Conservation (phyloP, 1,284 basidiomycete genomes). For the Marasmius oreades region DNA sequence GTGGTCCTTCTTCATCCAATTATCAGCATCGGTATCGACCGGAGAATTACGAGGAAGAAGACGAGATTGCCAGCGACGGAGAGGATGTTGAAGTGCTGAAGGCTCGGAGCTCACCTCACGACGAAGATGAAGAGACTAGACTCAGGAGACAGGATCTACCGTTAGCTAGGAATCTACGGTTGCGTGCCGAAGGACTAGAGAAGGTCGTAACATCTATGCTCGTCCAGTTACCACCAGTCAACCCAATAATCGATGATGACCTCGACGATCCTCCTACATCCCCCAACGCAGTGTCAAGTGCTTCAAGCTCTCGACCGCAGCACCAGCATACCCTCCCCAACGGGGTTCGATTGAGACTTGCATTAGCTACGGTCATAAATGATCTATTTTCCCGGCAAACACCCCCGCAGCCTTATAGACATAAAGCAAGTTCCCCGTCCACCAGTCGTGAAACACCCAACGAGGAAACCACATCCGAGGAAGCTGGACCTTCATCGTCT, state of each 20-base stretch:
- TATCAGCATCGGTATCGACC: conserved; percentile 61
- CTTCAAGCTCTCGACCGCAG: conserved; percentile 22
- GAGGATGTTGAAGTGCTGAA: conserved; percentile 53
- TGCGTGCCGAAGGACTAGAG: conserved; percentile 74
- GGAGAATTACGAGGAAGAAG: conserved; percentile 71
- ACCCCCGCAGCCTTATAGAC: conserved; percentile 48
- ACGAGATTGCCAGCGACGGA: conserved; percentile 60
- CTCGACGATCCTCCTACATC: conserved; percentile 46
- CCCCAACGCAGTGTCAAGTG: conserved; percentile 30
- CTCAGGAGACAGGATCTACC: conserved; percentile 53
- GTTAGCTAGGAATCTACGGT: conserved; percentile 57
- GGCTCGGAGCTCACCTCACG: conserved; percentile 47
- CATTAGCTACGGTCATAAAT: conserved; percentile 69
- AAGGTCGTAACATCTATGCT: conserved; percentile 78
- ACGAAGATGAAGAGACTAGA: conserved; percentile 57
- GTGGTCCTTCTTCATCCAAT: conserved; percentile 54
- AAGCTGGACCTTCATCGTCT: conserved; percentile 10
- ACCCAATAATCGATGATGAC: conserved; percentile 50
- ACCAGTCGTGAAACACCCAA: conserved; percentile 13
- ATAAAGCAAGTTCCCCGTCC: conserved; percentile 27
- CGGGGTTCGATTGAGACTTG: conserved; percentile 72
- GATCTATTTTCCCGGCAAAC: conserved; percentile 74
- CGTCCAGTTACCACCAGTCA: conserved; percentile 62
- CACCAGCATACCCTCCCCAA: conserved; percentile 69
- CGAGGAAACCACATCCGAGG: conserved; percentile 17